These are phyloP conservation scores for Myxozyma vanderwaltii DNA, from an alignment of 805 yeast genomes.

Conservation along the genomic window DNA sequence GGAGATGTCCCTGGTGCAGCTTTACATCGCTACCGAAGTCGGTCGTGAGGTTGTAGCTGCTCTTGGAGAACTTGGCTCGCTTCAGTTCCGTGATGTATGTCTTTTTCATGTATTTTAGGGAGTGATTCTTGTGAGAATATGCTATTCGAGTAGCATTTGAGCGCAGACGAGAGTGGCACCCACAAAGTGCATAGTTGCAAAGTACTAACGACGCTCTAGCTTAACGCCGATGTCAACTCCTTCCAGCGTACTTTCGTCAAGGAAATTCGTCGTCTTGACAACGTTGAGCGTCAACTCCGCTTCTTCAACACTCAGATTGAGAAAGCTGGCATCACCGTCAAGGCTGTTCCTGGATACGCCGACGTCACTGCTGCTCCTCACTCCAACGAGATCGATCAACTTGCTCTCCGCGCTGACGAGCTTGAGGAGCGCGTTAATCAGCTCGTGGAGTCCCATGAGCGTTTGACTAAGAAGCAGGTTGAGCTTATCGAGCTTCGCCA, in stretches of 20 bases:
- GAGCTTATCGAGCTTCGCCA: constrained; percentile 71
- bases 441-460: constrained; percentile 67
- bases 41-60: constrained; percentile 83
- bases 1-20: constrained; percentile 92
- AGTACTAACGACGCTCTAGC: constrained; percentile 28
- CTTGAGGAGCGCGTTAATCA: constrained; percentile 76
- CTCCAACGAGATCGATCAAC: constrained; percentile 71
- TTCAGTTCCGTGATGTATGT: constrained; percentile 76
- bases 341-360: constrained; percentile 47
- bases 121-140: not conserved
- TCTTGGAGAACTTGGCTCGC: constrained; percentile 80
- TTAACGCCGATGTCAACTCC: constrained; percentile 74
- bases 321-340: constrained; percentile 39
- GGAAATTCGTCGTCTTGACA: constrained; percentile 81
- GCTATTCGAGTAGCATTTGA: not conserved
- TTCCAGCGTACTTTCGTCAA: constrained; percentile 91
- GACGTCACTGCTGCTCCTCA: constrained; percentile 46
- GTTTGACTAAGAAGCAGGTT: constrained; percentile 62
- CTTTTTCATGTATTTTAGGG: not conserved
- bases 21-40: constrained; percentile 87
- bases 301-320: constrained; percentile 42
- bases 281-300: constrained; percentile 82
- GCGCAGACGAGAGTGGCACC: not conserved
- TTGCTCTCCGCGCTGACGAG: constrained; percentile 60
- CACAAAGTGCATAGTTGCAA: not conserved